A percentile compares a stretch with the other conserved stretches of the same genome.
Evolutionary conservation across 805 yeast species (phyloP).

Genomic region (Ogataea paraovalis): DNA sequence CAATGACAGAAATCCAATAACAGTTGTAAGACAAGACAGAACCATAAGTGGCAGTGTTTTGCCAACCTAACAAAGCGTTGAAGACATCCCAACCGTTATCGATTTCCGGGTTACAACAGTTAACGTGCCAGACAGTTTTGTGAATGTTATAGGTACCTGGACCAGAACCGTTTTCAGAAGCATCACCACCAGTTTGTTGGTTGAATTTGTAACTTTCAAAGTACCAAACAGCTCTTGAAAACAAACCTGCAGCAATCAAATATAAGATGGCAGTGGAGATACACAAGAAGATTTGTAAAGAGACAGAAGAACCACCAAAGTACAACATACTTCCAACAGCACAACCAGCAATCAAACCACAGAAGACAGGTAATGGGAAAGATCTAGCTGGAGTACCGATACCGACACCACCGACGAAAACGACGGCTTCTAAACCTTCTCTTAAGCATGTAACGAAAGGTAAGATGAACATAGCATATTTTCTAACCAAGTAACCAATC

Average conservation of each 20-base stretch:
- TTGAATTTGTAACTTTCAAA: slow-evolving; percentile 69
- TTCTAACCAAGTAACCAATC: slow-evolving; percentile 54
- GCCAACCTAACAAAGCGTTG: slow-evolving; percentile 95
- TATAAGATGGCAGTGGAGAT: slow-evolving; percentile 85
- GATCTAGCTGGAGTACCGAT: slow-evolving; percentile 48
- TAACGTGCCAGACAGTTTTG: slow-evolving; percentile 88
- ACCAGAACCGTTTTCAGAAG: slow-evolving; percentile 87
- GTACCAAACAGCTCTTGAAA: slow-evolving; percentile 90
- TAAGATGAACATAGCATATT: slow-evolving; percentile 83
- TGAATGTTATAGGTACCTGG: slow-evolving; percentile 89
- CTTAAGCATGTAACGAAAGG: slow-evolving; percentile 90
- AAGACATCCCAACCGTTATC: slow-evolving; percentile 97
- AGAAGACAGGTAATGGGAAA: slow-evolving; percentile 90
- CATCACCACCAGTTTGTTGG: slow-evolving; percentile 84
- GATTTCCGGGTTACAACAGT: slow-evolving; percentile 92
- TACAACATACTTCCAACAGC: slow-evolving; percentile 67
- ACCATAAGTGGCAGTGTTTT: slow-evolving; percentile 91
- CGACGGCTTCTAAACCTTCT: slow-evolving; percentile 97
- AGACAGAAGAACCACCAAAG: slow-evolving; percentile 75
- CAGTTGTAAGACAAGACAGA: slow-evolving; percentile 84
- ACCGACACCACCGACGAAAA: slow-evolving; percentile 95
- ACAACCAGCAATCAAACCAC: slow-evolving; percentile 79
- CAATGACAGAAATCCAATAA: slow-evolving; percentile 76
- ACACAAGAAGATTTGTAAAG: slow-evolving; percentile 85
- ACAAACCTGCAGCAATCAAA: slow-evolving; percentile 86